Conservation (phyloP, 768 basidiomycete genomes). For the Candolleomyces efflorescens region DNA sequence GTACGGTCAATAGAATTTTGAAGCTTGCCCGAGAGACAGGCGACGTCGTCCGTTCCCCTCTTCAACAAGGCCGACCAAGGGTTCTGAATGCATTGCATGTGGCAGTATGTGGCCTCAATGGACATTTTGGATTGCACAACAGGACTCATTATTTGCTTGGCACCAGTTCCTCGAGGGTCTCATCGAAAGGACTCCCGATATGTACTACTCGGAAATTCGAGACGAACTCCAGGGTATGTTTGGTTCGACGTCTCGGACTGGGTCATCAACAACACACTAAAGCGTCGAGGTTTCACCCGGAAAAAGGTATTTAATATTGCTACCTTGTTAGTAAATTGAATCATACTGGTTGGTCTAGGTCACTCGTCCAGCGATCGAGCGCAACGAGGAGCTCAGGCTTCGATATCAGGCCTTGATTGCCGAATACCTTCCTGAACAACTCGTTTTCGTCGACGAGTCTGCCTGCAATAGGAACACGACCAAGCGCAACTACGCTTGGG, state of each 20-base stretch:
- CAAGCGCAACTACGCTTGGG: not conserved
- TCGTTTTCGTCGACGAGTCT: not conserved
- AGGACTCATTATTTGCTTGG: not conserved
- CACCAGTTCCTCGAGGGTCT: not conserved
- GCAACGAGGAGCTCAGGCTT: not conserved
- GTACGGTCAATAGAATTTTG: not conserved
- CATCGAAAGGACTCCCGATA: not conserved
- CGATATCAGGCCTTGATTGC: not conserved
- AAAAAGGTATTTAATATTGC: not conserved
- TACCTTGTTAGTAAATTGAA: not conserved
- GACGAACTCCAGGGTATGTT: not conserved
- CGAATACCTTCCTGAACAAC: not conserved
- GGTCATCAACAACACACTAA: not conserved
- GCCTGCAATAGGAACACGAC: not conserved
- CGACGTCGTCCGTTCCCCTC: not conserved
- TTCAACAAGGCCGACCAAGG: not conserved
- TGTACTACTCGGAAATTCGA: not conserved
- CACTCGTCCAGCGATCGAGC: not conserved
- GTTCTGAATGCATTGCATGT: not conserved
- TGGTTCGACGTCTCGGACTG: not conserved
- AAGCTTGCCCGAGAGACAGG: not conserved
- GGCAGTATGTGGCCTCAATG: not conserved
- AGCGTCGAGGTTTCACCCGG: not conserved
- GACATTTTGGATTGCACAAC: not conserved
- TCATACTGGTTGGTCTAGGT: not conserved